Percentiles rank a stretch among this genome's conserved stretches.
Conservation (phyloP, 192 early-diverging fungal species). For the Podila epigama region DNA sequence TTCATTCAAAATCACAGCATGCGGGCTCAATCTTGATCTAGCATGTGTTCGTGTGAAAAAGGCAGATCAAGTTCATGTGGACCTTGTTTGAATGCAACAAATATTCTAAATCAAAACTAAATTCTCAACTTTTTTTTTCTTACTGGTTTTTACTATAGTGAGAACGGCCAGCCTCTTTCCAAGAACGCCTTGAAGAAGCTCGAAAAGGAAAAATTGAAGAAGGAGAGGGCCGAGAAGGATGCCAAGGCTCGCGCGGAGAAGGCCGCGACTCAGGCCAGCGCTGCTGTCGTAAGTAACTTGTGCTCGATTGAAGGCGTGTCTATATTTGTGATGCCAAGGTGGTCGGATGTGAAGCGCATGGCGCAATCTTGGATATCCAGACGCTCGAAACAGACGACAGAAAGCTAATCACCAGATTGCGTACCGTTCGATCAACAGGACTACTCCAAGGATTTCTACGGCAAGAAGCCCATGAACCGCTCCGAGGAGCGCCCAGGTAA, state of each 20-base stretch:
- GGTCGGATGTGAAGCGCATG: no score
- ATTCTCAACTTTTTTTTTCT: not conserved
- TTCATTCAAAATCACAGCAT: no score
- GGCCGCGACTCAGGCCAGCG: slow-evolving; percentile 59
- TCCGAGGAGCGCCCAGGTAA: slow-evolving; percentile 78
- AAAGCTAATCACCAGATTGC: no score
- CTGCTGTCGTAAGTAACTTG: slow-evolving; percentile 23
- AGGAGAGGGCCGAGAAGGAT: slow-evolving; percentile 69
- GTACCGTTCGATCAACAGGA: slow-evolving; percentile 56
- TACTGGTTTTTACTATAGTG: slow-evolving; percentile 20
- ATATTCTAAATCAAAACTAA: not conserved
- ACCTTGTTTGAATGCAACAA: not conserved
- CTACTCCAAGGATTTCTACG: slow-evolving; percentile 86
- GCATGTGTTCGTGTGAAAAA: no score
- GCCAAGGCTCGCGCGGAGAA: slow-evolving; percentile 76
- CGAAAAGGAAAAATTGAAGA: slow-evolving; percentile 91
- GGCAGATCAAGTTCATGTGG: no score
- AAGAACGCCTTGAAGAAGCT: slow-evolving; percentile 95
- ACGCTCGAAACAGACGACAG: no score
- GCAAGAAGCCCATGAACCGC: slow-evolving; percentile 86
- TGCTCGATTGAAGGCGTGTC: no score
- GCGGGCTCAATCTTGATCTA: no score
- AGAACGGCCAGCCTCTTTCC: slow-evolving; percentile 90
- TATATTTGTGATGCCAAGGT: no score
- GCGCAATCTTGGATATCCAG: no score